Conservation (phyloP, 208 protist genomes). For the Porcisia hertigi region DNA sequence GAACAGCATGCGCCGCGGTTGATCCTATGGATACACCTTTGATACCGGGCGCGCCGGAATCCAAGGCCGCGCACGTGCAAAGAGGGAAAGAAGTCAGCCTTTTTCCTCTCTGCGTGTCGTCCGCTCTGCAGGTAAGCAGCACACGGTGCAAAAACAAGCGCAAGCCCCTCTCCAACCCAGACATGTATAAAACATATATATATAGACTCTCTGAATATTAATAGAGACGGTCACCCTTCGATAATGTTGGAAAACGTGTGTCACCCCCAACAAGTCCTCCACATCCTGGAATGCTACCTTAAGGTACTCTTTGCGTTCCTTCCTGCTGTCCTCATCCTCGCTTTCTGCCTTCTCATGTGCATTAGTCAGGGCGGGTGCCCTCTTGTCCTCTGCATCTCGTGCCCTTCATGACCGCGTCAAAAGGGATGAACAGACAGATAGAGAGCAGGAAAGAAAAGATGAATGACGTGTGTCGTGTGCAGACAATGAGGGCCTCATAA, state of each 20-base stretch:
- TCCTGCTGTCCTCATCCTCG: not conserved
- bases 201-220: not conserved
- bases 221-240: not conserved
- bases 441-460: not conserved
- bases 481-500: not conserved
- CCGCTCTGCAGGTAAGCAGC: not conserved
- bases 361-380: not conserved
- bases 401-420: not conserved
- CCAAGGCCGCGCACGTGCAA: not conserved
- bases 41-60: not conserved
- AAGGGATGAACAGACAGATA: not conserved
- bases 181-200: not conserved
- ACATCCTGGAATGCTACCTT: not conserved
- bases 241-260: not conserved
- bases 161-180: not conserved
- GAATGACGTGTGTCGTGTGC: not conserved
- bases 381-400: slow-evolving; percentile 2
- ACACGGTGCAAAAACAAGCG: not conserved
- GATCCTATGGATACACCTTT: no score
- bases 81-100: not conserved
- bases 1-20: not conserved
- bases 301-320: not conserved
- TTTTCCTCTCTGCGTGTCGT: not conserved
- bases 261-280: not conserved
- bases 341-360: not conserved